Percentiles rank a stretch among this genome's conserved stretches.
Conservation (phyloP, 108 stramenopile species). For the Stephanodiscus triporus region DNA sequence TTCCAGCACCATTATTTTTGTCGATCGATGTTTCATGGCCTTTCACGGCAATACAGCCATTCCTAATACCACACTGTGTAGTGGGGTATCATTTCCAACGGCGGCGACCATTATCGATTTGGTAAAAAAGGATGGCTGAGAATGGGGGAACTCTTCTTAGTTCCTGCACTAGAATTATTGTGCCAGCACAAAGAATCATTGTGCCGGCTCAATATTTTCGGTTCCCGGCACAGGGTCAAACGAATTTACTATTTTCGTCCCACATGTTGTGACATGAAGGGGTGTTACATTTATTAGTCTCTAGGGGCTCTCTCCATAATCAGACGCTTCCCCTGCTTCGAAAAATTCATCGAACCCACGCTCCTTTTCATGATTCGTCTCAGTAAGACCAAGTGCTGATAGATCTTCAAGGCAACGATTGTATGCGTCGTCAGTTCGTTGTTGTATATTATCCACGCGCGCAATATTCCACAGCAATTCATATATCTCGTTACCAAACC, state of each 20-base stretch:
- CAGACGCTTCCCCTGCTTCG: constrained; percentile 88
- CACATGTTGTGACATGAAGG: not conserved
- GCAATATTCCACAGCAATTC: constrained; percentile 24
- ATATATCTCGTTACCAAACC: constrained; percentile 24
- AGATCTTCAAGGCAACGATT: constrained; percentile 10
- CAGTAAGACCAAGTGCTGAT: constrained; percentile 5
- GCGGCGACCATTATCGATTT: too few relatives aligned
- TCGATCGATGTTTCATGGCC: too few relatives aligned
- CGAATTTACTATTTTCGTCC: not conserved
- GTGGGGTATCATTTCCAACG: too few relatives aligned
- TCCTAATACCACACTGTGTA: too few relatives aligned
- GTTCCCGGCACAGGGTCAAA: too few relatives aligned
- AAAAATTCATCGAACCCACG: not conserved
- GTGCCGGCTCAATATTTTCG: too few relatives aligned
- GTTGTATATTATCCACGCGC: constrained; percentile 11
- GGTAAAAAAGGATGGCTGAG: too few relatives aligned
- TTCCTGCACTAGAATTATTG: too few relatives aligned
- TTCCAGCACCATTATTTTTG: too few relatives aligned
- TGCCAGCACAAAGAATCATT: too few relatives aligned
- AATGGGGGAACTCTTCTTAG: too few relatives aligned
- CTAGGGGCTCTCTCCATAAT: constrained; percentile 62
- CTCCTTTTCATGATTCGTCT: constrained; percentile 6
- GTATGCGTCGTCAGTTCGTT: constrained; percentile 17
- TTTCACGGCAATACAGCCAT: too few relatives aligned
- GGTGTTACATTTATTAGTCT: constrained; percentile 16